Evolutionary conservation across 495 filamentous ascomycete genomes (phyloP).

Genomic region (Cladorrhinum samala): DNA sequence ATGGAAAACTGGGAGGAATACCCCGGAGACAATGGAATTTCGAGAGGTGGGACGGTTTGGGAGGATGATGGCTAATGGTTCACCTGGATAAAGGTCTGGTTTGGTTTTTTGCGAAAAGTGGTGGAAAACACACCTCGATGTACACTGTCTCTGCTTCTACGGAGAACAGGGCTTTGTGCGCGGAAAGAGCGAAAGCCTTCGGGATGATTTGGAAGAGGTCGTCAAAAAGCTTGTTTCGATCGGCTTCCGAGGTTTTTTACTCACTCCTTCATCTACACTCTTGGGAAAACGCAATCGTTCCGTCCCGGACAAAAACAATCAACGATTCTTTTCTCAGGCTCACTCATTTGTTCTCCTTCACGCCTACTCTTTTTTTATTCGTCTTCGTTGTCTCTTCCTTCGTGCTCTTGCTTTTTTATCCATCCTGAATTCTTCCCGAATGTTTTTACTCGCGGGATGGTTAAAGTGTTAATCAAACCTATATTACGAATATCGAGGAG

Average conservation of each 20-base stretch:
- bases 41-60: not conserved
- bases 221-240: not conserved
- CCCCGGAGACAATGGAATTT: not conserved
- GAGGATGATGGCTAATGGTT: not conserved
- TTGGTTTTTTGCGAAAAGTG: not conserved
- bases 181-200: not conserved
- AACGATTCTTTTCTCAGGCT: not conserved
- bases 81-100: not conserved
- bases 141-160: not conserved
- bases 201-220: not conserved
- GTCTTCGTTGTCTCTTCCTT: not conserved
- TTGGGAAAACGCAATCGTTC: not conserved
- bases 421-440: conserved; percentile 2
- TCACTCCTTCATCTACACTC: not conserved
- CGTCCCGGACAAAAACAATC: not conserved
- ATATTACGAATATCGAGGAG: too few species aligned
- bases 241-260: not conserved
- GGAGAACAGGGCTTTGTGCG: not conserved
- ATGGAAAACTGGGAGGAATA: not conserved
- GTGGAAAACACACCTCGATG: not conserved
- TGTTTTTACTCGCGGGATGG: not conserved
- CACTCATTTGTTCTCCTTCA: not conserved
- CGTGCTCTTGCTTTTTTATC: not conserved
- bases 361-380: not conserved
- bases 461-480: not conserved